Base-by-base conservation (phyloP, 2,329 filamentous ascomycete genomes). In the Colletotrichum tofieldiae region DNA sequence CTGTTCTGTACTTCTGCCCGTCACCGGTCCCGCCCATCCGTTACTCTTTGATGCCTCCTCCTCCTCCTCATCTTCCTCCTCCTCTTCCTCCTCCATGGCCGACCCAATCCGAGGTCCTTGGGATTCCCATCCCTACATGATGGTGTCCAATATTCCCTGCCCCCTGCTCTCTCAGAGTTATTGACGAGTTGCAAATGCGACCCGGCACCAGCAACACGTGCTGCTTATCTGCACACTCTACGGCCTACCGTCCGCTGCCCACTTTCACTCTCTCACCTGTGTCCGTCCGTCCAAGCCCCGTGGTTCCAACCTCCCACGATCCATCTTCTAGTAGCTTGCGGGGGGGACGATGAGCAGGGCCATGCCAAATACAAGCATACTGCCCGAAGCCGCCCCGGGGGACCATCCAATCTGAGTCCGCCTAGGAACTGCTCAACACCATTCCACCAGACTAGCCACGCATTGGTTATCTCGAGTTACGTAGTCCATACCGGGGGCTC, bases 351-450 rank as follows among this genome's bases (percentile, higher is more conserved):
- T 8, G 5, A 32, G 41, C 37, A 29, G 65, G 65, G 65, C 59
- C 45, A 69, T 65, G 35, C 70, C 70, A 59, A 69, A 65, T 61
- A 41, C 65, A 72, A 69, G 65, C 65, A 64, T 72, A 32, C 59
- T 26, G 65, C n/a, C 69, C 65, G 69, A 69, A 39, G n/a, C 9
- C 14, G 35, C 18, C 52, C 32, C 54, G 16, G 45, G 29, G 23
- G n/a, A 45, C 37, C 29, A 6, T 62, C 67, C 67, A 54, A 52
- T 59, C 37, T 41, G 20, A 47, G 32, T 37, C 65, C 20, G 26
- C 29, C 8, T 45, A 20, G n/a, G 43, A 43, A 52, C 37, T 26
- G 39, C 20, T 66, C 67, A 59, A 16, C 35, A 37, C 37, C 18
- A 39, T 41, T n/a, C 45, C 26, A 26, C 32, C 20, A 26, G 29